Base-by-base conservation (phyloP, 495 filamentous ascomycete species). In the Pyrenopolyporus hunteri region DNA sequence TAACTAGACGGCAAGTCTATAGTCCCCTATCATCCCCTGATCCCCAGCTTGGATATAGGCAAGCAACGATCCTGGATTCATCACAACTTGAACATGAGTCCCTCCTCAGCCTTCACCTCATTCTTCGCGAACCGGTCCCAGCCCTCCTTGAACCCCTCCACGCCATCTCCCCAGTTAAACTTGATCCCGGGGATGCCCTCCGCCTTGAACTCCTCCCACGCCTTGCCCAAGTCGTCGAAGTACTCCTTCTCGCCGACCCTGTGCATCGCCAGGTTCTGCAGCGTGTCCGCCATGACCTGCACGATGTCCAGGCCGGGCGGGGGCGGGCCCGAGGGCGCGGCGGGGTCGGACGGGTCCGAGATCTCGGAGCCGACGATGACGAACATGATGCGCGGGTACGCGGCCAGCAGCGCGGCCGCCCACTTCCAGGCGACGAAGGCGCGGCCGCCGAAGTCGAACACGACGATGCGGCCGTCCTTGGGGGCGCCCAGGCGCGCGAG, bases 371-470 rank as follows among this genome's bases (percentile, higher is more conserved):
- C 72, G 6, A 83, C 79, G 32, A 81, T 62, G 3, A 74, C 59
- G 0, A 82, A 32, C 47, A 76, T 70, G 0, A 76, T 57, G 25
- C 70, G 35, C 14, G 74, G 60, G 8, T 57, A 57, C 6, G 11
- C 31, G 6, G 71, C 13, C 3, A 64, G 25, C 1, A 85, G 47
- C 2, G 70, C 45, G 0, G 63, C 44, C 1, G 70, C 68, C 68
- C 82, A 76, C 8, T 69, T 48, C n/a, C 68, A 53, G 1, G 71
- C 62, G 0, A 72, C 74, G 47, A 68, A 66, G 5, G 57, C 76
- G 10, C 83, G 70, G 0, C 75, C 75, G 10, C 82, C 84, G 62
- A 82, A 85, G 59, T 87, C 80, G 44, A 76, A 57, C 23, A 86
- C 55, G 3, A 83, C 72, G 50, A 86, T 62, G 57, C 79, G 81